These are phyloP conservation scores for Cenchrus fungigraminus DNA, from an alignment of 176 grass and related monocot genomes.

Conservation along the genomic window DNA sequence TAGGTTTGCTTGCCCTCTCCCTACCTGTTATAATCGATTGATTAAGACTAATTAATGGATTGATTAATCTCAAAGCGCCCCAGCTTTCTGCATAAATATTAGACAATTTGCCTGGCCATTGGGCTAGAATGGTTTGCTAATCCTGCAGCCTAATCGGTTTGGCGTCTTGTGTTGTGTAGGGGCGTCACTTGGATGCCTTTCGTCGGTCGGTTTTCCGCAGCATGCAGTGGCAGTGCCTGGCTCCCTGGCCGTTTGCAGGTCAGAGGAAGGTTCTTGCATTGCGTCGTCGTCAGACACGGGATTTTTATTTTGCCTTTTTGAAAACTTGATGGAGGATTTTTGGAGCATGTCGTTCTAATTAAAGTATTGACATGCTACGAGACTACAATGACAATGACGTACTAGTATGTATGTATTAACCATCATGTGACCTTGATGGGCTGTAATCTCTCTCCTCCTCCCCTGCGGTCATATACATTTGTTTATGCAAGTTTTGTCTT, in stretches of 20 bases:
- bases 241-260: constrained; percentile 5
- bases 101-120: neutral
- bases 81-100: constrained; percentile 16
- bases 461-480: neutral
- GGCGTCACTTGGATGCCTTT: constrained; percentile 27
- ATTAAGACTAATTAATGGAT: neutral
- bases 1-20: constrained; percentile 7
- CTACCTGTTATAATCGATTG: neutral
- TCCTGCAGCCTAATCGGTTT: constrained; percentile 34
- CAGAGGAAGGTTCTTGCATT: constrained; percentile 43
- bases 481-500: neutral
- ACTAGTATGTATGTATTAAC: neutral
- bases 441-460: neutral
- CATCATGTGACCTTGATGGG: neutral
- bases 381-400: neutral
- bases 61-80: constrained; percentile 10
- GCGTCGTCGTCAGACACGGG: constrained; percentile 24
- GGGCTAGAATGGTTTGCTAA: constrained; percentile 19
- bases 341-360: neutral
- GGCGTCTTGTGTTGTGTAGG: constrained; percentile 17
- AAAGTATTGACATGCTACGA: neutral
- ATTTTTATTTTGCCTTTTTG: neutral
- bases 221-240: neutral
- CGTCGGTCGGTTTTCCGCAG: neutral
- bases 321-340: neutral